These are phyloP conservation scores for Trichoderma reesei DNA, from an alignment of 495 filamentous ascomycete species.

Conservation along the genomic window DNA sequence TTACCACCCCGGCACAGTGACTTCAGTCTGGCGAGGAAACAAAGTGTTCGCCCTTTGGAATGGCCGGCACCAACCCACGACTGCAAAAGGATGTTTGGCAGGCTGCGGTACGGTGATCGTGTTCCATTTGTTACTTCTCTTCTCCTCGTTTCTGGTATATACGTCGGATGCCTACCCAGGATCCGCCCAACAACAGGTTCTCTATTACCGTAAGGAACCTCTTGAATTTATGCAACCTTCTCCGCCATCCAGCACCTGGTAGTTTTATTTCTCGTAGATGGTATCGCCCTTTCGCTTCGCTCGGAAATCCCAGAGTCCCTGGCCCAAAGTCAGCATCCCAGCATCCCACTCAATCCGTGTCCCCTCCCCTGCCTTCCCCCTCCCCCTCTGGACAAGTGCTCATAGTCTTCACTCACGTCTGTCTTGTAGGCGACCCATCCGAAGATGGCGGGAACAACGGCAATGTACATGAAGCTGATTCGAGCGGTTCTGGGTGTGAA, in stretches of 20 bases:
- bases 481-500: constrained; percentile 77
- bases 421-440: constrained; percentile 62
- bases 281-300: constrained; percentile 81
- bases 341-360: background rate
- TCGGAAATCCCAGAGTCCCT: constrained; percentile 82
- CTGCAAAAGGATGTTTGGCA: background rate
- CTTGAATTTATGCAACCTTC: constrained; percentile 23
- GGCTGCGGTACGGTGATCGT: background rate
- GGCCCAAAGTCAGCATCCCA: constrained; percentile 8
- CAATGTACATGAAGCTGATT: constrained; percentile 64
- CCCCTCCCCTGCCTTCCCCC: background rate
- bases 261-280: constrained; percentile 57
- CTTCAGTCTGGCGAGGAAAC: background rate
- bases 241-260: background rate
- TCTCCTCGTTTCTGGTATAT: background rate
- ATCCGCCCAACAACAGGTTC: background rate
- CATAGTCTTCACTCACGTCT: constrained; percentile 55
- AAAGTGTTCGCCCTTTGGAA: background rate
- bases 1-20: background rate
- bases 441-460: constrained; percentile 57
- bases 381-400: background rate
- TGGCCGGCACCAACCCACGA: background rate
- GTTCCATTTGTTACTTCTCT: background rate
- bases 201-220: constrained; percentile 1
- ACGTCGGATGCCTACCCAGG: background rate